Evolutionary conservation across 176 grass and related monocot species (phyloP), one percentile per base, ranked within the genome.

Genomic region (Alopecurus myosuroides): DNA sequence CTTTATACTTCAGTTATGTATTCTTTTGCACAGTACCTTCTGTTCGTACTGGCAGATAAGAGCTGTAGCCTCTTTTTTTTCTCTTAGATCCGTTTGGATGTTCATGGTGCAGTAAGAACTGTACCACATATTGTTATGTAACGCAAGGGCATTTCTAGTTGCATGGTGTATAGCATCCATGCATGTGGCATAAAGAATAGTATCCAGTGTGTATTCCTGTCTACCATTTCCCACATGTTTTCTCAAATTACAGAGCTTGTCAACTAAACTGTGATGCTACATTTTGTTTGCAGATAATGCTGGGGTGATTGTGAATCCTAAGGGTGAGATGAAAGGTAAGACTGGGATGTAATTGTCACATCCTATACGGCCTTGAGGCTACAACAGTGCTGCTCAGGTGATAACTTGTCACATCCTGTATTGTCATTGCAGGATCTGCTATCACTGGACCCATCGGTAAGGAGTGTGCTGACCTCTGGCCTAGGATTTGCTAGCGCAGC

Each of bases 241-340:
- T 79, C 39, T 30, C 8, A 64, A 64, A 33, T 46, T 66, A 49
- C 19, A 9, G 41, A 9, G 19, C 1, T 3, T 66, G 9, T 52
- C 30, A 58, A 28, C 29, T 37, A 13, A 56, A 68, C 1, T 0
- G 1, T 10, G 14, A 3, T 58, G 23, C 0, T 41, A 13, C 35
- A 34, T 15, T 78, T 42, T 15, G 11, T 71, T 69, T 88, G 70
- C 71, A 91, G 89, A 91, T 88, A 91, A 91, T 88, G 89, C 89
- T 45, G 86, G 89, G 26, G 89, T 88, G 26, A 91, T 91, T 36
- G 89, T 91, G 70, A 88, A 88, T 60, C 89, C 89, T n/a, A 91
- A 91, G 55, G 89, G 86, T 7, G 89, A 91, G 53, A 91, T 91
- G 89, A 88, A 91, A 85, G 89, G 89, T 91, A 87, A 26, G 49